Base-by-base conservation (phyloP, 129 eudicot species). In the Calendula officinalis region DNA sequence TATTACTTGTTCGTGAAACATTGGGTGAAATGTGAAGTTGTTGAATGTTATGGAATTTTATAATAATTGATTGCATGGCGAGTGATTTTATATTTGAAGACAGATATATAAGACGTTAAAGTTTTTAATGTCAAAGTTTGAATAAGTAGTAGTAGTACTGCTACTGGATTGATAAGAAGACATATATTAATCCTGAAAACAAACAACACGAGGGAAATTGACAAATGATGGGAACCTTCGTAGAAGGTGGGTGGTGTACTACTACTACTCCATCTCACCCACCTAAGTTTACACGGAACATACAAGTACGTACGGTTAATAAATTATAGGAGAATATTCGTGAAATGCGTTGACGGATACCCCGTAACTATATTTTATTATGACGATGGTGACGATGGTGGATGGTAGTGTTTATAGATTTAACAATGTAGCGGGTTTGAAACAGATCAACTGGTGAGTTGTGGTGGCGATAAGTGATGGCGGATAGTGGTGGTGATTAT, bases 201-300 rank as follows among this genome's bases (percentile, higher is more conserved):
- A 50, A 50, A 50, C 56, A 50, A 16, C 7, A 5, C 17, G 56
- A 41, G 10, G 8, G 59, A 53, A 53, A 8, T 41, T 3, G 59
- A 53, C 59, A 53, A 53, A 22, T 8, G 3, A 30, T 53, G 37
- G 11, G 59, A 53, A 58, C 8, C 64, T 58, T 58, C 64, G 46
- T 37, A 58, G 64, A 58, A 58, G 39, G 34, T 38, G 44, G 6
- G 34, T 13, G 15, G 33, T 58, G 64, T 58, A 58, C 64, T 16
- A 7, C 30, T 58, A 58, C 64, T 16, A 7, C 30, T 22, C 30
- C 34, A 3, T 58, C 47, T 37, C 59, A 5, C 37, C 7, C 44
- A 38, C 46, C 47, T n/a, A 58, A 38, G 15, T 11, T 58, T 11
- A 41, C 42, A 30, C 12, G 14, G 12, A 54, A 54, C n/a, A n/a